phyloP scores from a whole-genome alignment of 768 basidiomycete genomes.

The Grammothele lineata region DNA sequence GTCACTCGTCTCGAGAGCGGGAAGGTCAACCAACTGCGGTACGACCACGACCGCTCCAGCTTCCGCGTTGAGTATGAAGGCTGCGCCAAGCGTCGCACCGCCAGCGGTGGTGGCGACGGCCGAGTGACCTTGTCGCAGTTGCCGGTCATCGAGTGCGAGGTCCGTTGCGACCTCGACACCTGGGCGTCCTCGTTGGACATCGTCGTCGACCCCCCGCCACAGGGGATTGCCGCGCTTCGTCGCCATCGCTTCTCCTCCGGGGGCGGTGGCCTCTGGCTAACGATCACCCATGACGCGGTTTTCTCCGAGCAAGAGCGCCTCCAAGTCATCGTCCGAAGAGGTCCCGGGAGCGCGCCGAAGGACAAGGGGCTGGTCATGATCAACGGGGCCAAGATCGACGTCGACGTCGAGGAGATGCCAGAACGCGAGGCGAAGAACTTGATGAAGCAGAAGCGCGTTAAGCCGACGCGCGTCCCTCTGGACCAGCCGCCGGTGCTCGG shows the following conservation, averaged over 20 bases:
- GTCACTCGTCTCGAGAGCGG: slow-evolving; percentile 80
- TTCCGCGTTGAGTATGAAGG: slow-evolving; percentile 86
- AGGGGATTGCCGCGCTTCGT: slow-evolving; percentile 73
- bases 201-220: slow-evolving; percentile 90
- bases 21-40: slow-evolving; percentile 66
- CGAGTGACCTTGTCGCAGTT: slow-evolving; percentile 22
- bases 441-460: slow-evolving; percentile 79
- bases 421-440: slow-evolving; percentile 84
- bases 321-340: slow-evolving; percentile 68
- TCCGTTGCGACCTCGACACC: slow-evolving; percentile 88
- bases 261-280: slow-evolving; percentile 94
- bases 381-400: slow-evolving; percentile 79
- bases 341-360: slow-evolving; percentile 52
- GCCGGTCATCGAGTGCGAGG: slow-evolving; percentile 78
- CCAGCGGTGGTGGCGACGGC: slow-evolving; percentile 6
- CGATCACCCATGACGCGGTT: slow-evolving; percentile 81
- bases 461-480: slow-evolving; percentile 81
- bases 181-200: slow-evolving; percentile 85
- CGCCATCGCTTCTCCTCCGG: slow-evolving; percentile 82
- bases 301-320: slow-evolving; percentile 75
- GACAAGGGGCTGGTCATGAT: slow-evolving; percentile 84
- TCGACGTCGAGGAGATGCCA: slow-evolving; percentile 86
- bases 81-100: slow-evolving; percentile 43
- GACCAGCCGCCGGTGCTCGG: slow-evolving; percentile 88
- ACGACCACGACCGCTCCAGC: slow-evolving; percentile 80